phyloP scores from a whole-genome alignment of 208 protist genomes.

The Angomonas deanei region DNA sequence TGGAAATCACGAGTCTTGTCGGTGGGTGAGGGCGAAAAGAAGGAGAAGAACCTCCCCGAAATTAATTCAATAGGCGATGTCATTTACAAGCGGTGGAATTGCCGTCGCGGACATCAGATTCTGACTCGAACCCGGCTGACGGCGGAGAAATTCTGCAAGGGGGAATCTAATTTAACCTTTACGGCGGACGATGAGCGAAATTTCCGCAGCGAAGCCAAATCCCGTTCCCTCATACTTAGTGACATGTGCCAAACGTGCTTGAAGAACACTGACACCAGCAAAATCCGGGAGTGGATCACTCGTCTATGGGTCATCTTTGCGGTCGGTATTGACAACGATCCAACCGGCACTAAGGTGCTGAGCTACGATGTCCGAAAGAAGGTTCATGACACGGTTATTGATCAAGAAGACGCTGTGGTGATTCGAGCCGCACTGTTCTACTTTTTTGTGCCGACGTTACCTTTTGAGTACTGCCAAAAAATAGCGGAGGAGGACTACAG shows the following conservation, averaged over 20 bases:
- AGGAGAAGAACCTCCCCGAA: conserved; percentile 4
- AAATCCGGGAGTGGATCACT: conserved; percentile 48
- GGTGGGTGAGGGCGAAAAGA: not conserved
- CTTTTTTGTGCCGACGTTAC: conserved; percentile 50
- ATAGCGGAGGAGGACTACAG: conserved; percentile 37
- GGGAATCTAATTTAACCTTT: conserved; percentile 35
- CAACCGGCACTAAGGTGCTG: conserved; percentile 28
- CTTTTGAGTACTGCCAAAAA: conserved; percentile 36
- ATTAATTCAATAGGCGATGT: conserved; percentile 51
- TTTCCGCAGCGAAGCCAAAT: conserved; percentile 42
- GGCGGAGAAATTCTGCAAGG: conserved; percentile 47
- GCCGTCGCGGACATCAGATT: conserved; percentile 55
- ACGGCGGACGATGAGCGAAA: conserved; percentile 37
- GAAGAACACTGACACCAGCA: conserved; percentile 18
- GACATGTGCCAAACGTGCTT: conserved; percentile 30
- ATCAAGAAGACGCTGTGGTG: conserved; percentile 33
- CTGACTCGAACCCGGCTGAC: conserved; percentile 47
- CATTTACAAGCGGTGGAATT: conserved; percentile 55
- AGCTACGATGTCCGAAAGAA: conserved; percentile 58
- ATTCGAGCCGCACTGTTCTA: conserved; percentile 46
- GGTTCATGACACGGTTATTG: conserved; percentile 50
- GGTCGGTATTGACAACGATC: conserved; percentile 52
- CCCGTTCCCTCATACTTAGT: conserved; percentile 33
- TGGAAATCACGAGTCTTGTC: not conserved
- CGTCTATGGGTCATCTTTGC: conserved; percentile 63